Percentiles rank a stretch among this genome's conserved stretches.
Evolutionary conservation across 345 rosid genomes (phyloP).

Genomic region (Cardamine resedifolia): DNA sequence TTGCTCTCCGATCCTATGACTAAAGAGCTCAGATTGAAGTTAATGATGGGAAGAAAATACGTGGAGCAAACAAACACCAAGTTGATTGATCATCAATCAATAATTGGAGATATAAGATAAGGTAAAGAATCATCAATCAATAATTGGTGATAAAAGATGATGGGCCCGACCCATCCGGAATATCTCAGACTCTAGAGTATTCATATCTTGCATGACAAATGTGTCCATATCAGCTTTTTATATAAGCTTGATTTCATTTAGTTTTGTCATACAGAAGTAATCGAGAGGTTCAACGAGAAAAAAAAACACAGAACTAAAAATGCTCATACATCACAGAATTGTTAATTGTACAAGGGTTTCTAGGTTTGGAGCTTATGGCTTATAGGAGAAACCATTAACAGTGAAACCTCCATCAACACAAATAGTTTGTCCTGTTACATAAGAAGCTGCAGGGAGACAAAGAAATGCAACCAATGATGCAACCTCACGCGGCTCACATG

Average conservation of each 20-base stretch:
- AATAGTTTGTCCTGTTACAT: constrained; percentile 51
- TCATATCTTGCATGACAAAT: not conserved
- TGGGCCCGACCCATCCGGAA: not conserved
- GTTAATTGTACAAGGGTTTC: not conserved
- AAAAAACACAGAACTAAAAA: not conserved
- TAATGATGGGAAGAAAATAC: not conserved
- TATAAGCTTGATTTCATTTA: not conserved
- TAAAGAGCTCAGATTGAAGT: not conserved
- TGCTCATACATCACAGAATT: not conserved
- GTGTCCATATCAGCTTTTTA: not conserved
- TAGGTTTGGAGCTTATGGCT: not conserved
- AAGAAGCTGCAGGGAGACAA: constrained; percentile 70
- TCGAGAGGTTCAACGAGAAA: not conserved
- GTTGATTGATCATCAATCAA: not conserved
- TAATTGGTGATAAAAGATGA: not conserved
- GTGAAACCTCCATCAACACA: constrained; percentile 33
- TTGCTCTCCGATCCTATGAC: constrained; percentile 16
- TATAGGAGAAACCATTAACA: constrained; percentile 26
- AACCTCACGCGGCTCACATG: constrained; percentile 25
- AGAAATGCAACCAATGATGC: constrained; percentile 53
- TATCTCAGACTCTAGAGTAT: not conserved
- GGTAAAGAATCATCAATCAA: not conserved
- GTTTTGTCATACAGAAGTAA: not conserved
- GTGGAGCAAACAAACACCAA: not conserved
- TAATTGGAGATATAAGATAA: not conserved